Evolutionary conservation across 73 alveolate genomes (phyloP), one percentile per base, ranked within the genome.

Genomic region (Blepharisma japonicum): DNA sequence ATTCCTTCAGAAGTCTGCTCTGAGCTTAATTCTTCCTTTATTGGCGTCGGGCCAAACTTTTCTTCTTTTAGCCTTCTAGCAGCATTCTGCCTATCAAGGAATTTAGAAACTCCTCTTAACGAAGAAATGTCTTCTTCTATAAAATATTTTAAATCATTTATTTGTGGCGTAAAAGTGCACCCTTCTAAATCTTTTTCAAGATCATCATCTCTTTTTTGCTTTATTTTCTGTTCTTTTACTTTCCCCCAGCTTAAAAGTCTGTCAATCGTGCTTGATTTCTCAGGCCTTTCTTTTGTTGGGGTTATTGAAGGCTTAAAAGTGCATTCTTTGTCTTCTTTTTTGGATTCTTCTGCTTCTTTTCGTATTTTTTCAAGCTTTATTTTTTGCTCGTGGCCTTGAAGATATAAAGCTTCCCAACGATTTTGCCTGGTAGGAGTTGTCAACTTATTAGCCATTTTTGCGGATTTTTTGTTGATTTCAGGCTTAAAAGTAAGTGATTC

Each of bases 321-420:
- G 27, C 80, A 70, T 45, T 47, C 80, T 70, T 70, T 20, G 20
- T 7, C 20, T 45, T 25, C 61, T 70, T 45, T 23, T n/a, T 70
- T 54, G 20, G 14, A 14, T 2, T 14, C n/a, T 45, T 70, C 47
- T 38, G 45, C 32, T n/a, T 70, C 68, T 14, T 23, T 38, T 14
- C 66, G 25, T 18, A 70, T 9, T 70, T 45, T 45, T 23, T 70
- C 56, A 8, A 70, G 23, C 21, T 70, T 45, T 45, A 7, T 45
- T 70, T 45, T 39, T 18, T 70, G 11, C 27, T 70, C 80, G 14
- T 70, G 71, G 2, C 66, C 68, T 9, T 70, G 20, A 2, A 18
- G 9, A 70, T 70, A 70, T 14, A 70, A 25, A 45, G 66, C 61
- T 9, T 70, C 61, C 66, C 80, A 70, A 14, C 80, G 21, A 70